A percentile compares a stretch with the other conserved stretches of the same genome.
These are phyloP conservation scores for Coemansia sp. DNA, from an alignment of 192 early-diverging fungal genomes.

Conservation along the genomic window DNA sequence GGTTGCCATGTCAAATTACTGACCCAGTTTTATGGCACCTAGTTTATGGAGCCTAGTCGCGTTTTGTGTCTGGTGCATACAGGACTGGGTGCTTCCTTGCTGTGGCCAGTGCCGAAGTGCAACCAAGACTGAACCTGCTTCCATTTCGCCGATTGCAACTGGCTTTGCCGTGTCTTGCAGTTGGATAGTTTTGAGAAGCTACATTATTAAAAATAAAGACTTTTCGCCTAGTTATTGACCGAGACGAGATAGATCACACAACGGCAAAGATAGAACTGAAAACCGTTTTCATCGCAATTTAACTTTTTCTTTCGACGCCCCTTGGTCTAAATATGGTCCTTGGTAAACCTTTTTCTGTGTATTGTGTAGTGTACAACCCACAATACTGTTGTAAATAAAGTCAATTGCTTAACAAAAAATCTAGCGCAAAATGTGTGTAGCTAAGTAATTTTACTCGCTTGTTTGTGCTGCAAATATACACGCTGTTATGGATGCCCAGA, in stretches of 20 bases:
- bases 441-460: not conserved
- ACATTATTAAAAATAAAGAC: constrained; percentile 6
- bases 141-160: constrained; percentile 20
- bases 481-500: not conserved
- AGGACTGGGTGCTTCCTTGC: constrained; percentile 13
- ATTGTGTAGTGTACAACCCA: no score
- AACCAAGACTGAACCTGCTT: constrained; percentile 28
- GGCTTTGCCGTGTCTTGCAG: constrained; percentile 9
- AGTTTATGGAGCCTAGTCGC: constrained; percentile 24
- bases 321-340: no score
- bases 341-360: no score
- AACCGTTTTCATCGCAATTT: no score
- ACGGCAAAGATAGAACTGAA: no score
- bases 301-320: no score
- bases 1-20: constrained; percentile 50
- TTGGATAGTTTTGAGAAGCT: constrained; percentile 18
- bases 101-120: constrained; percentile 40
- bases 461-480: not conserved
- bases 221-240: no score
- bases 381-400: no score
- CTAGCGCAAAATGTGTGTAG: no score
- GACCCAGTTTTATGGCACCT: constrained; percentile 10
- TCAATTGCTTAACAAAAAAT: no score
- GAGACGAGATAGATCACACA: no score
- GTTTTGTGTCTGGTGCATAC: constrained; percentile 33